phyloP scores from a whole-genome alignment of 345 rosid genomes.

The Geranium brycei region DNA sequence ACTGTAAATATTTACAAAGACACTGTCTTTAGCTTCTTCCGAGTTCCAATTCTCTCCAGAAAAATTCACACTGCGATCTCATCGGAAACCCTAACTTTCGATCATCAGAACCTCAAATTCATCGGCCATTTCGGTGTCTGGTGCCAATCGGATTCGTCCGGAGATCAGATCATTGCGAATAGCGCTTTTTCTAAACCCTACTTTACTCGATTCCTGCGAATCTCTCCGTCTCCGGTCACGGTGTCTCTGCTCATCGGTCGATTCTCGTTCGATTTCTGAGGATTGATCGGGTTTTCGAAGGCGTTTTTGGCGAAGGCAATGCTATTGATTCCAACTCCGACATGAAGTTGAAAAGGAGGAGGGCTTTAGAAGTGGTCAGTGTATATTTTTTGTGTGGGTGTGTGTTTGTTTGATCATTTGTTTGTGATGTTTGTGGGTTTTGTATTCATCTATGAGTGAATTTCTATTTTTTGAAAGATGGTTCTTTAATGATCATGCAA shows the following conservation, averaged over 20 bases:
- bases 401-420: neutral
- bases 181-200: slow-evolving; percentile 19
- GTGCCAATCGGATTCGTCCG: neutral
- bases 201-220: neutral
- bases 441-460: no score
- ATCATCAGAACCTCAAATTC: slow-evolving; percentile 2
- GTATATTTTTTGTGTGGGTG: neutral
- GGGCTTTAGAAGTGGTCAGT: slow-evolving; percentile 79
- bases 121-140: neutral
- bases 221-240: neutral
- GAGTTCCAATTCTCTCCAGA: neutral
- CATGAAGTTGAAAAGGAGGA: slow-evolving; percentile 62
- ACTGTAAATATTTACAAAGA: slow-evolving; percentile 4
- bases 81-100: slow-evolving; percentile 14
- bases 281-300: slow-evolving; percentile 36
- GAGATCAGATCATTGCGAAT: slow-evolving; percentile 5
- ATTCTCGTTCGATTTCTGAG: slow-evolving; percentile 30
- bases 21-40: slow-evolving; percentile 6
- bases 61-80: slow-evolving; percentile 6
- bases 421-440: neutral
- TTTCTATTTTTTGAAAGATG: neutral
- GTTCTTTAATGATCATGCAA: neutral
- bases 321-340: slow-evolving; percentile 26
- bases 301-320: slow-evolving; percentile 24
- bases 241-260: slow-evolving; percentile 23